Evolutionary conservation across 345 rosid genomes (phyloP).

Genomic region (Brassica nigra): DNA sequence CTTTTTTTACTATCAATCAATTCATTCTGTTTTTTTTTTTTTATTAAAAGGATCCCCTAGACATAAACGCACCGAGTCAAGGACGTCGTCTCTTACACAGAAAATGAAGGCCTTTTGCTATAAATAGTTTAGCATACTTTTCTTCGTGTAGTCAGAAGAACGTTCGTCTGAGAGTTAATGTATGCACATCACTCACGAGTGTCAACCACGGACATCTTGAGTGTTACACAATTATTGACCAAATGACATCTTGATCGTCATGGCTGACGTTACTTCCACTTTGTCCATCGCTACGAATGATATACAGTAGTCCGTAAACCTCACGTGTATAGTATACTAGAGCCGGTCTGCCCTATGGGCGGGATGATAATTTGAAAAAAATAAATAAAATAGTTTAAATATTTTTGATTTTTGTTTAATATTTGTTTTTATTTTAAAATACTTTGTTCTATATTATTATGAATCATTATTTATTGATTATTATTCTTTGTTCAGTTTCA

Average conservation of each 20-base stretch:
- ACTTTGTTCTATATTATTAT: too few species aligned
- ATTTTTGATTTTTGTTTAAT: too few species aligned
- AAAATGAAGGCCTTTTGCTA: not conserved
- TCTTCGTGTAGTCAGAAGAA: not conserved
- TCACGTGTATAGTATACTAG: not conserved
- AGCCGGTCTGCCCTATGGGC: too few species aligned
- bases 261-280: conserved; percentile 2
- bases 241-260: not conserved
- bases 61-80: not conserved
- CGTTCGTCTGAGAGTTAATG: not conserved
- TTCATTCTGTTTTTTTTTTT: not conserved
- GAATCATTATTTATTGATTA: too few species aligned
- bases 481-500: too few species aligned
- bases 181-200: not conserved
- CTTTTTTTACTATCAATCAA: not conserved
- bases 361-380: too few species aligned
- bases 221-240: not conserved
- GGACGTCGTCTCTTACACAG: not conserved
- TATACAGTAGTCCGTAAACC: not conserved
- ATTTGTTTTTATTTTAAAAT: too few species aligned
- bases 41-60: not conserved
- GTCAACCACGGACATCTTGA: not conserved
- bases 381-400: too few species aligned
- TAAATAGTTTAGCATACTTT: not conserved
- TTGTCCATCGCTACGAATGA: not conserved